Base-by-base conservation (phyloP, 2,329 filamentous ascomycete species). In the Apiospora marii region DNA sequence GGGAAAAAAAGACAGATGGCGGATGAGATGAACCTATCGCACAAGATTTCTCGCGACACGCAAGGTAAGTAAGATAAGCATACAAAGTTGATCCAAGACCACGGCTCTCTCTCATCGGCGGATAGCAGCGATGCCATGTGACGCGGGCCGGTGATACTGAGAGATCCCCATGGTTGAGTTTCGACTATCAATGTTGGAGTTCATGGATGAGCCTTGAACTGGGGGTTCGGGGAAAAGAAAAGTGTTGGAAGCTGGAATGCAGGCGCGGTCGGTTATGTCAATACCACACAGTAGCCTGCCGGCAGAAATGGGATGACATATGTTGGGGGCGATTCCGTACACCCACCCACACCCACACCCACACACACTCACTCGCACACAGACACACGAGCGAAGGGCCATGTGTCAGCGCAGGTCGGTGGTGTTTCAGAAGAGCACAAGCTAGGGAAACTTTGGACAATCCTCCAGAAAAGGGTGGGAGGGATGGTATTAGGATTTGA, bases 391-490 rank as follows among this genome's bases (percentile, higher is more conserved):
- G 19, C n/a, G 41, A 64, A n/a, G 58, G 58, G 58, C 34, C 34
- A 64, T 64, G 58, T 64, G 58, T 64, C 58, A 64, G 58, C 58
- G 58, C 58, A n/a, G 34, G 34, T 41, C 41, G 58, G 58, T 64
- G 58, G 58, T 64, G 58, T 64, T 64, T 64, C 58, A 64, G 58
- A 64, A n/a, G 58, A 4, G 34, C 34, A 5, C 58, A 64, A 34
- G 34, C 58, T 64, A 64, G 58, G 58, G 34, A 64, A 64, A 64
- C 58, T 64, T 64, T 64, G 58, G 58, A 37, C 30, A 64, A 64
- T 41, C 58, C 58, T 41, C 22, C 37, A 19, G 19, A 61, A 34
- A 61, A 61, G 53, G 53, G 30, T 37, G 30, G 30, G 30, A 61
- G 30, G 51, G 51, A 58, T 58, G 12, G 27, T 58, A 19, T 7